phyloP scores from a whole-genome alignment of 306 rosid genomes.

The Inga laurina region DNA sequence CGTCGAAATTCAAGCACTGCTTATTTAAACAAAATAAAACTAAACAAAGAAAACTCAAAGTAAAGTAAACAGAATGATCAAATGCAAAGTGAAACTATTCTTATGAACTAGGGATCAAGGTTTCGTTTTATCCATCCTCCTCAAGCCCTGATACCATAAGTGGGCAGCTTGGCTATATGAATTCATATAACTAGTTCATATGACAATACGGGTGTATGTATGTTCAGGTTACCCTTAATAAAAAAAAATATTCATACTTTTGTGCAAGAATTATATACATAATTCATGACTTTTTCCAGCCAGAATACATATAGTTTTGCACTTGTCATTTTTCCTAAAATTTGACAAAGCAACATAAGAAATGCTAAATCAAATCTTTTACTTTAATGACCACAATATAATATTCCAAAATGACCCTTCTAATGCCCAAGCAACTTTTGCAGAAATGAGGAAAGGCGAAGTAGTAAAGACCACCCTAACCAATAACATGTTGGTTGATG shows the following conservation, averaged over 20 bases:
- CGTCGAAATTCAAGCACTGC: no score
- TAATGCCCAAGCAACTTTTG: conserved; percentile 76
- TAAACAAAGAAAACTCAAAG: no score
- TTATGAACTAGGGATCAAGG: no score
- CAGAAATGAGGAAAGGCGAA: conserved; percentile 91
- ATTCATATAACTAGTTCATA: no score
- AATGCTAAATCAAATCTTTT: background rate
- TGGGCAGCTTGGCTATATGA: no score
- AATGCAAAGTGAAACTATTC: no score
- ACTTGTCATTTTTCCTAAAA: conserved; percentile 70
- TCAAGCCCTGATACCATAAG: no score
- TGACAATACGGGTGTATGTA: no score
- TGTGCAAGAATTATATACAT: conserved; percentile 25
- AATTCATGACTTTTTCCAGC: conserved; percentile 93
- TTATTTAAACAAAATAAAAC: no score
- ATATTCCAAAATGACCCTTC: conserved; percentile 54
- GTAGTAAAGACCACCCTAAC: conserved; percentile 83
- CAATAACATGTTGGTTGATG: conserved; percentile 31
- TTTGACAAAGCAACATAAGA: conserved; percentile 16
- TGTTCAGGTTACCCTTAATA: background rate
- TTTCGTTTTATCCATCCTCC: no score
- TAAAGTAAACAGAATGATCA: no score
- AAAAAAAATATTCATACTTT: conserved; percentile 25
- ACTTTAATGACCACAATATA: background rate
- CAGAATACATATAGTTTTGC: conserved; percentile 68